Evolutionary conservation across 495 filamentous ascomycete genomes (phyloP), one percentile per base, ranked within the genome.

Genomic region (Chaetomium tenue): DNA sequence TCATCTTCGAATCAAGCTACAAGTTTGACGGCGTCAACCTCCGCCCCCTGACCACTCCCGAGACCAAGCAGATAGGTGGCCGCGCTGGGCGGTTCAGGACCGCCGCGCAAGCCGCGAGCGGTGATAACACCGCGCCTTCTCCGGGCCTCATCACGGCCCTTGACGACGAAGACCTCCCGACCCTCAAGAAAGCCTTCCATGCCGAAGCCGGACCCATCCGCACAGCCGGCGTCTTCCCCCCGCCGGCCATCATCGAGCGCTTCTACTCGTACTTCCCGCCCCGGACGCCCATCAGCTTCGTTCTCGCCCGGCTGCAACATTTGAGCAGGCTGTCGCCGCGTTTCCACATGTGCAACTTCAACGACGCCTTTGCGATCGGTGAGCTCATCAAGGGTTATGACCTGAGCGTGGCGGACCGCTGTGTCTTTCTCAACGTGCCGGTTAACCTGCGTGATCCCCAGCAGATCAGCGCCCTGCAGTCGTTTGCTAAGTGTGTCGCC

Each of bases 11-110:
- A 69, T 77, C 89, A 9, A 78, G 83, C 1, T 74, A 80, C 54
- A 99, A 97, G 72, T 85, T 79, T 52, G 79, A 88, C 60, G 86
- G 87, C 4, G 44, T 13, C 1, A 71, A 71, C 12, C 78, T 79
- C 30, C 76, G 81, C 23, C 72, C 76, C 8, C 79, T 98, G 15
- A 73, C 78, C 8, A 80, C 89, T n/a, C 85, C 90, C 0, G 89
- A 96, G 63, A 83, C 97, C 58, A 97, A 95, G 72, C 95, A 99
- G 69, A 99, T 99, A 64, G 94, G 83, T 60, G 95, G 95, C 23
- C 87, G 95, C 66, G 95, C 95, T 22, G 95, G 95, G 28, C 89
- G 95, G 39, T 99, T 88, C 78, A 87, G 86, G 20, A 88, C 89
- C 37, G 90, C 91, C 30, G 72, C 74, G 20, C 79, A 88, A 60